Conservation (phyloP, 192 early-diverging fungal species). For the Coemansia sp. region DNA sequence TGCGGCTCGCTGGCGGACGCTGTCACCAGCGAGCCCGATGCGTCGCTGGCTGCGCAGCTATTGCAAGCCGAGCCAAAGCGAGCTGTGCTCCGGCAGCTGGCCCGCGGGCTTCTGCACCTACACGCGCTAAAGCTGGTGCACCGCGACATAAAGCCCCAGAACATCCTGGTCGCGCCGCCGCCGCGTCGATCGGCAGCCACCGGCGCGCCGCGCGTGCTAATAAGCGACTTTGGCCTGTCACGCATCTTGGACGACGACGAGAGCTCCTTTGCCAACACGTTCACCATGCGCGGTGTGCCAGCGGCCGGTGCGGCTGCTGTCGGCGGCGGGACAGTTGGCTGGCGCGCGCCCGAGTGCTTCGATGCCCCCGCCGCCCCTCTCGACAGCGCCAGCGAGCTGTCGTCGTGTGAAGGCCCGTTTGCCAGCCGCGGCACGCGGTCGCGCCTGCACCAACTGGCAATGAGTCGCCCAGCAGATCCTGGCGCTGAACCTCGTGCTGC, state of each 20-base stretch:
- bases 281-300: conserved; percentile 48
- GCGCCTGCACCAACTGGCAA: conserved; percentile 27
- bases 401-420: conserved; percentile 16
- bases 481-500: too few species aligned
- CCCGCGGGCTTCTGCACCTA: conserved; percentile 77
- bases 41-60: conserved; percentile 35
- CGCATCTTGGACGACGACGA: conserved; percentile 92
- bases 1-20: conserved; percentile 84
- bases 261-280: conserved; percentile 92
- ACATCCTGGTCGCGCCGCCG: conserved; percentile 76
- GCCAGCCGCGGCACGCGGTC: conserved; percentile 40
- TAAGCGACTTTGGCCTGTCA: conserved; percentile 96
- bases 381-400: neutral
- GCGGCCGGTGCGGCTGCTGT: conserved; percentile 3
- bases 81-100: conserved; percentile 75
- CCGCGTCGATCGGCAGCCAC: conserved; percentile 41
- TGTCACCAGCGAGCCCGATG: conserved; percentile 55
- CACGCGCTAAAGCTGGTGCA: conserved; percentile 96
- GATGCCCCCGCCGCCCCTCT: conserved; percentile 38
- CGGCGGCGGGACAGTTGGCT: conserved; percentile 85
- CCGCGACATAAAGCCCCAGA: conserved; percentile 96
- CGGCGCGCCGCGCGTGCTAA: conserved; percentile 63
- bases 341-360: conserved; percentile 91
- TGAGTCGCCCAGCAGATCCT: too few species aligned
- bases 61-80: conserved; percentile 51